Evolutionary conservation across 1,139 yeast genomes (phyloP), one percentile per base, ranked within the genome.

Genomic region (Citeromyces hawaiiensis): DNA sequence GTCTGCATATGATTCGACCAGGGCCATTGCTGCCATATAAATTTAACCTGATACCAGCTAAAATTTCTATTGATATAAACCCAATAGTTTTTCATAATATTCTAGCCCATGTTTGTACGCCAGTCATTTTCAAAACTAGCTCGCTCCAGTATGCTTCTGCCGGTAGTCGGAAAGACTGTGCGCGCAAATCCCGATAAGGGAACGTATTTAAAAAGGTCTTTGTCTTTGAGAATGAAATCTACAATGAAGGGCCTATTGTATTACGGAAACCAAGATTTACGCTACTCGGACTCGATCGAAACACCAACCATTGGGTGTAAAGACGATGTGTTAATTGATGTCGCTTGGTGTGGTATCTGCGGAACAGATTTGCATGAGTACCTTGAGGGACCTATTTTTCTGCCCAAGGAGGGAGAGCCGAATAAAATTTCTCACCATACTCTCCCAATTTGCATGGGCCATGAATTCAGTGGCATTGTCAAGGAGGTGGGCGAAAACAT

Each of bases 281-380:
- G 67, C 39, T 72, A 61, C 48, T 63, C 68, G 3, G 56, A 59
- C 1, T 55, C 57, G 29, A 56, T 68, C 32, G 57, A 64, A n/a
- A 67, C 61, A 40, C 82, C 83, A 3, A 47, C 51, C 29, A 56
- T 72, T 29, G 46, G 48, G 2, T 59, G 61, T 34, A 64, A 67
- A 1, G 64, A 64, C 40, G 78, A 74, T 44, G 71, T 75, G 15
- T 63, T 72, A 37, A 49, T 74, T 21, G 68, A 66, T 44, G 61
- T 74, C 5, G 63, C 67, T 4, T 72, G 61, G 56, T 70, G 77
- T 48, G 82, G 81, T 21, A 73, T 72, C 37, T 72, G 81, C 52
- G 80, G 81, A 18, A 61, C 75, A 0, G 82, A 75, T 50, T 51
- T 75, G 21, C 76, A 72, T 46, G 79, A 72, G 48, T 72, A 60